These are phyloP conservation scores for Alternaria postmessia DNA, from an alignment of 2,329 filamentous ascomycete genomes.

Conservation along the genomic window DNA sequence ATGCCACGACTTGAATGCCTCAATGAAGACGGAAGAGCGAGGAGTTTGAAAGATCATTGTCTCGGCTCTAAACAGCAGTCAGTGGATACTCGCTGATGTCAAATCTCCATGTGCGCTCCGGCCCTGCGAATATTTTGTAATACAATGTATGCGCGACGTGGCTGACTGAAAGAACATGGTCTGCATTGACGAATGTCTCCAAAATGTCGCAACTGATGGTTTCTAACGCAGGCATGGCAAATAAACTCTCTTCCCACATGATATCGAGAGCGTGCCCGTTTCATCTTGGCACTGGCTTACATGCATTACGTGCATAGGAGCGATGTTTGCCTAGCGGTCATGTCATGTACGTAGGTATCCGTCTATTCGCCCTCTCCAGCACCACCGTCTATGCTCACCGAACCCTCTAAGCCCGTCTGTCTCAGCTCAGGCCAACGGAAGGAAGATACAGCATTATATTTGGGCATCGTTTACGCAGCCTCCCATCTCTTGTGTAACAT, in stretches of 20 bases:
- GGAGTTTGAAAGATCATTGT: not conserved
- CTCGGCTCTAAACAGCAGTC: not conserved
- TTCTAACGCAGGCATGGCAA: not conserved
- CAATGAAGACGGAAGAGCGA: not conserved
- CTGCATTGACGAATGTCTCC: not conserved
- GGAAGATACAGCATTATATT: conserved; percentile 33
- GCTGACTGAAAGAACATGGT: not conserved
- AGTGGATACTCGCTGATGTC: not conserved
- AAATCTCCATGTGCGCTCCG: not conserved
- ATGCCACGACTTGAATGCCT: not conserved
- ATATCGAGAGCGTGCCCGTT: not conserved
- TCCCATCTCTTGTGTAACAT: conserved; percentile 32
- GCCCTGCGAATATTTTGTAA: not conserved
- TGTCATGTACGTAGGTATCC: conserved; percentile 9
- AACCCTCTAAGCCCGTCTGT: conserved; percentile 24
- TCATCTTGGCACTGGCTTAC: not conserved
- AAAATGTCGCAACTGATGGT: not conserved
- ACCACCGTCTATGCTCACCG: conserved; percentile 15
- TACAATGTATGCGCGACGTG: not conserved
- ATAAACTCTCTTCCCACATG: not conserved
- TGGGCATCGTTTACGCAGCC: conserved; percentile 17
- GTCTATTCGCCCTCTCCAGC: conserved; percentile 15
- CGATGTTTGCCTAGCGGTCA: conserved; percentile 17
- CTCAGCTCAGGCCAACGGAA: conserved; percentile 31
- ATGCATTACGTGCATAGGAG: not conserved